A percentile compares a stretch with the other conserved stretches of the same genome.
These are phyloP conservation scores for Pseudogymnoascus sp. DNA, from an alignment of 2,329 filamentous ascomycete genomes.

Conservation along the genomic window DNA sequence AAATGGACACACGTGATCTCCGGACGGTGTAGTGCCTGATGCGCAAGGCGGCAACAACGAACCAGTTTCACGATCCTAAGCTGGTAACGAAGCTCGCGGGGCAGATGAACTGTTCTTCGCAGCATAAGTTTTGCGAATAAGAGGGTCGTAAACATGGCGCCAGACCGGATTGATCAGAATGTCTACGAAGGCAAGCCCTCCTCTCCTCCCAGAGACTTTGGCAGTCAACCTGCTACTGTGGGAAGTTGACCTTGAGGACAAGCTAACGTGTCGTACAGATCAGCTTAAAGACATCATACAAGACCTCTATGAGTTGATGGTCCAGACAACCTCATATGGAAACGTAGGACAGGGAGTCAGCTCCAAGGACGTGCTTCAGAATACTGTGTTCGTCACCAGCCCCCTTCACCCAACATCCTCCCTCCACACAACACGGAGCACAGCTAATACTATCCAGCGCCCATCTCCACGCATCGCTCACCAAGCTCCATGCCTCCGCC, in stretches of 20 bases:
- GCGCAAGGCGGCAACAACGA: slow-evolving; percentile 1
- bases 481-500: slow-evolving; percentile 35
- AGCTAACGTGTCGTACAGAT: slow-evolving; percentile 32
- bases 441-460: slow-evolving; percentile 26
- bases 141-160: neutral
- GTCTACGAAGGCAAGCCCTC: neutral
- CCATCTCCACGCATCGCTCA: slow-evolving; percentile 35
- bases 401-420: slow-evolving; percentile 3
- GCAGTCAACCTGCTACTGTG: neutral
- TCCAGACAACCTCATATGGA: slow-evolving; percentile 57
- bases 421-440: neutral
- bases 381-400: slow-evolving; percentile 39
- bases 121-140: neutral
- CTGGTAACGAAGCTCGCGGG: neutral
- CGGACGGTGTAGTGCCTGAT: neutral
- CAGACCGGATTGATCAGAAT: slow-evolving; percentile 8
- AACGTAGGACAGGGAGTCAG: slow-evolving; percentile 39
- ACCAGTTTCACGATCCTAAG: neutral
- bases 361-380: slow-evolving; percentile 46
- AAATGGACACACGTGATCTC: neutral
- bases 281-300: slow-evolving; percentile 56
- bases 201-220: neutral
- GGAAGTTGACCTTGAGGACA: neutral
- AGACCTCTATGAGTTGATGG: slow-evolving; percentile 56
- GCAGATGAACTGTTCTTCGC: neutral